These are phyloP conservation scores for Paspalum notatum DNA, from an alignment of 176 grass and related monocot genomes.

Conservation along the genomic window DNA sequence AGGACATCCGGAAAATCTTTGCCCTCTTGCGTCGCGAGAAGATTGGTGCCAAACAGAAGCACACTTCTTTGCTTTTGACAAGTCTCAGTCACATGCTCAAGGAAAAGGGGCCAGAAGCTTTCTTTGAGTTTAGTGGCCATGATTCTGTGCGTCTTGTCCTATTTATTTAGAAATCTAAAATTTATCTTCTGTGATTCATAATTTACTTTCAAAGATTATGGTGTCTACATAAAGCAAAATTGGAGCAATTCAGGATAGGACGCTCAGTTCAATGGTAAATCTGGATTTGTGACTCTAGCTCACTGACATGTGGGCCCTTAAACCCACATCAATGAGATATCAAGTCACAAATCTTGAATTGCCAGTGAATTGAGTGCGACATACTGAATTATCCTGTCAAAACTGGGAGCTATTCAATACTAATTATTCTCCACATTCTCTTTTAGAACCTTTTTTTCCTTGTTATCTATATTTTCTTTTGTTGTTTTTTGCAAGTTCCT, in stretches of 20 bases:
- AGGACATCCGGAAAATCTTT: conserved; percentile 96
- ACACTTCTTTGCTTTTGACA: conserved; percentile 80
- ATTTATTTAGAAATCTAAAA: conserved; percentile 35
- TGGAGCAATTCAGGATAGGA: background rate
- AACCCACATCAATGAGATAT: background rate
- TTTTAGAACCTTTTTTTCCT: background rate
- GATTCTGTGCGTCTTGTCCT: conserved; percentile 73
- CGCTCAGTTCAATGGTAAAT: background rate
- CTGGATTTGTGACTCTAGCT: background rate
- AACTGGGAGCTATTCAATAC: background rate
- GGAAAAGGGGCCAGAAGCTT: conserved; percentile 97
- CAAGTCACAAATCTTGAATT: background rate
- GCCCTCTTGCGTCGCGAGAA: conserved; percentile 82
- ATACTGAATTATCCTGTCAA: conserved; percentile 7
- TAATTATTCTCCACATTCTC: background rate
- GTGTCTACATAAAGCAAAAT: conserved; percentile 10
- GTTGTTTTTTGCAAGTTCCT: background rate
- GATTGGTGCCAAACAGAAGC: conserved; percentile 63
- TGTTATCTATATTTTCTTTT: conserved; percentile 9
- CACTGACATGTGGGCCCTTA: background rate
- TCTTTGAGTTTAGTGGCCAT: conserved; percentile 85
- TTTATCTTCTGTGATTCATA: conserved; percentile 29
- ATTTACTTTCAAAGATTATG: background rate
- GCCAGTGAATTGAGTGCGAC: background rate
- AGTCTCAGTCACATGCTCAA: conserved; percentile 91